phyloP scores from a whole-genome alignment of 805 yeast genomes.

The Kluyveromyces siamensis region DNA sequence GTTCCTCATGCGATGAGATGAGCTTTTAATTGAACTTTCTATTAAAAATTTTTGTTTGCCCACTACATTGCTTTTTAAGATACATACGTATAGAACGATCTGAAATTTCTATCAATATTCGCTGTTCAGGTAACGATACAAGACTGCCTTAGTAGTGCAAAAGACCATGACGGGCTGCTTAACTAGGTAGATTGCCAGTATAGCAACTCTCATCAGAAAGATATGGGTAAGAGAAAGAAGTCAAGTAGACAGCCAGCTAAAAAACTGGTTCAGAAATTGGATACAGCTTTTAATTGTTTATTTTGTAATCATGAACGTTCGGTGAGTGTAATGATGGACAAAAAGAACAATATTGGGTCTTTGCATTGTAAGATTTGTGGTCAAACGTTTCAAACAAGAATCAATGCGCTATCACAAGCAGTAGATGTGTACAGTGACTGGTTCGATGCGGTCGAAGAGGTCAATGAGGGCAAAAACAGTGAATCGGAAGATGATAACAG shows the following conservation, averaged over 20 bases:
- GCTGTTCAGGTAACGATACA: background rate
- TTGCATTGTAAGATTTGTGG: constrained; percentile 90
- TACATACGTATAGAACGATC: background rate
- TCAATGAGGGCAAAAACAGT: constrained; percentile 31
- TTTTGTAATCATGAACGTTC: constrained; percentile 95
- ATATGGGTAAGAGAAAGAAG: constrained; percentile 73
- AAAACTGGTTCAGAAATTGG: constrained; percentile 68
- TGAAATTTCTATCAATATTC: background rate
- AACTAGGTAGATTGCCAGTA: background rate
- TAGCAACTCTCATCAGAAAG: background rate
- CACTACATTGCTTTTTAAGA: background rate
- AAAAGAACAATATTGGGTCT: constrained; percentile 74
- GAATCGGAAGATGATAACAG: constrained; percentile 26
- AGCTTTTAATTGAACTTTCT: constrained; percentile 8
- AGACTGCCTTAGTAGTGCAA: background rate
- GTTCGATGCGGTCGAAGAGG: constrained; percentile 91
- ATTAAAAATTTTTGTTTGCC: background rate
- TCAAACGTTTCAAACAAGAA: constrained; percentile 81
- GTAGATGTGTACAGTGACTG: constrained; percentile 94
- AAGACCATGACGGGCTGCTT: background rate
- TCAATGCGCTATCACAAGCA: constrained; percentile 71
- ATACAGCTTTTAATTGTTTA: constrained; percentile 78
- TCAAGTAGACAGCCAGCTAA: constrained; percentile 75
- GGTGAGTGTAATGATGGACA: constrained; percentile 80
- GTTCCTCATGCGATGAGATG: constrained; percentile 11